These are phyloP conservation scores for Solanum sitiens DNA, from an alignment of 257 asterid genomes.

Conservation along the genomic window DNA sequence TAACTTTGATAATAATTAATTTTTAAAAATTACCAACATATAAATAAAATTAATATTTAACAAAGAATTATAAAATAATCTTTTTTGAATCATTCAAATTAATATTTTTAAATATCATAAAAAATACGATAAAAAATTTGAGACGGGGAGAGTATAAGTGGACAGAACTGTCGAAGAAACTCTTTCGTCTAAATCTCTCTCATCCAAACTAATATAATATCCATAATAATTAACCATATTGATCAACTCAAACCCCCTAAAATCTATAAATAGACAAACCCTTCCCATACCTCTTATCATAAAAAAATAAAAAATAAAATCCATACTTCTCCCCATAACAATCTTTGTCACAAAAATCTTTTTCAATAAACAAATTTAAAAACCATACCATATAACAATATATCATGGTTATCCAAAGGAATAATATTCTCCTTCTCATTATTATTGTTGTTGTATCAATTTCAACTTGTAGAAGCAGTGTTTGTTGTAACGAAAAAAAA, in stretches of 20 bases:
- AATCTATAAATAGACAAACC: not conserved
- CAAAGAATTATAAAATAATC: not conserved
- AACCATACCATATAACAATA: not conserved
- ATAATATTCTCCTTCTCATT: not conserved
- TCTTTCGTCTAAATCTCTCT: slow-evolving; percentile 8
- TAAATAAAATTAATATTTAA: not conserved
- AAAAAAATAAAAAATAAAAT: not conserved
- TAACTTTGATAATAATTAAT: no score
- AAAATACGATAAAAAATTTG: not conserved
- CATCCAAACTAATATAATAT: slow-evolving; percentile 3
- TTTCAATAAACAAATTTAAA: not conserved
- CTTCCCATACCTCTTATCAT: not conserved
- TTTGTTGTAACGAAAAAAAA: no score
- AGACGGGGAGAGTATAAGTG: not conserved
- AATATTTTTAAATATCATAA: no score
- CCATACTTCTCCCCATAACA: not conserved
- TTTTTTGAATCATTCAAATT: no score
- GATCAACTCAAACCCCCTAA: not conserved
- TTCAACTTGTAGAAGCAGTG: slow-evolving; percentile 3
- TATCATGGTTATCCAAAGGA: not conserved
- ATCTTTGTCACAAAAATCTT: not conserved
- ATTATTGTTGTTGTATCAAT: not conserved
- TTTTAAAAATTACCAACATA: not conserved
- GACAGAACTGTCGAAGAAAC: not conserved
- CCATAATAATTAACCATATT: not conserved